Evolutionary conservation across 495 filamentous ascomycete genomes (phyloP).

Genomic region (Cenococcum geophilum): DNA sequence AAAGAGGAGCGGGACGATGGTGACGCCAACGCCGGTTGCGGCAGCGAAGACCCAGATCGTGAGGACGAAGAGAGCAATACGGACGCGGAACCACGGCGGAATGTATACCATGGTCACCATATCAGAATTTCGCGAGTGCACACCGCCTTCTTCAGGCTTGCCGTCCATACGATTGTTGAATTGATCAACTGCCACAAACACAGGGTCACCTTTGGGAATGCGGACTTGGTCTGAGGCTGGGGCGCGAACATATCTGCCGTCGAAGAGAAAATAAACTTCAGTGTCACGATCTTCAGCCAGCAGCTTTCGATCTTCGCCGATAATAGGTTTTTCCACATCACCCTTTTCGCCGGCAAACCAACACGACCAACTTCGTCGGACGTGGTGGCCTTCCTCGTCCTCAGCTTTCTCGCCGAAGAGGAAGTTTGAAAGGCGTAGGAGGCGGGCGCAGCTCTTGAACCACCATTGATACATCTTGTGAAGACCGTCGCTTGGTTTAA

Average conservation of each 20-base stretch:
- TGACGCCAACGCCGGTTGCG: constrained; percentile 79
- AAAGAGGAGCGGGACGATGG: constrained; percentile 76
- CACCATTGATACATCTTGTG: constrained; percentile 90
- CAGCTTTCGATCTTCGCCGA: constrained; percentile 36
- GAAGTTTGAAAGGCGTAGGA: constrained; percentile 79
- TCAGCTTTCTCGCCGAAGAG: constrained; percentile 74
- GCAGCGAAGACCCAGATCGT: constrained; percentile 93
- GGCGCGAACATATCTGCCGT: constrained; percentile 83
- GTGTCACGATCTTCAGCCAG: constrained; percentile 38
- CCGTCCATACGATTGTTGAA: constrained; percentile 61
- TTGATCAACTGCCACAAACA: constrained; percentile 77
- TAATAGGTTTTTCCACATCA: constrained; percentile 46
- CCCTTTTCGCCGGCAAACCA: constrained; percentile 46
- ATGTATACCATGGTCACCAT: constrained; percentile 82
- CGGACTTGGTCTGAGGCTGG: constrained; percentile 91
- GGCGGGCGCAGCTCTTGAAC: constrained; percentile 81
- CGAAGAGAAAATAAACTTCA: constrained; percentile 52
- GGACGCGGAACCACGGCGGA: constrained; percentile 73
- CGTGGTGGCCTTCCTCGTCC: constrained; percentile 74
- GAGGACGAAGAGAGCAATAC: constrained; percentile 79
- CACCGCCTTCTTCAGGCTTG: constrained; percentile 50
- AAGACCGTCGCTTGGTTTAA: constrained; percentile 77
- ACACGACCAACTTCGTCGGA: constrained; percentile 51
- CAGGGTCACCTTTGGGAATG: constrained; percentile 71
- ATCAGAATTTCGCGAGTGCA: constrained; percentile 58